These are phyloP conservation scores for Aspergillus puulaauensis DNA, from an alignment of 2,329 filamentous ascomycete species.

Conservation along the genomic window DNA sequence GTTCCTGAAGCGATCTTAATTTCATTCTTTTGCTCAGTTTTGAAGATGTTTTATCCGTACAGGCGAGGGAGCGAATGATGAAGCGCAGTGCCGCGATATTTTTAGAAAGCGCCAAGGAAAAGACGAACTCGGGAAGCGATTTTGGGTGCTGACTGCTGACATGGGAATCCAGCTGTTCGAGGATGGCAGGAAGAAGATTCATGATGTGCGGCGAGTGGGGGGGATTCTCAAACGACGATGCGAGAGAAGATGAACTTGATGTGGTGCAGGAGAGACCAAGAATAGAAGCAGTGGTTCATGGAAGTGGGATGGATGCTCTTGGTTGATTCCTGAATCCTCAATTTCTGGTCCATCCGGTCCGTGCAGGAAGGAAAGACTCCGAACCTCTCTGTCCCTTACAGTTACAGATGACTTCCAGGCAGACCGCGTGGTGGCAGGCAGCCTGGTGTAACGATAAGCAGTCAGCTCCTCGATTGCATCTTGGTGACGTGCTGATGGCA, in stretches of 20 bases:
- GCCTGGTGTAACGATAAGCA: background rate
- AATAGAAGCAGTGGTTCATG: background rate
- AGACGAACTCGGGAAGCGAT: too few species aligned
- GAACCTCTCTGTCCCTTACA: background rate
- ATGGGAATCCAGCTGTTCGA: background rate
- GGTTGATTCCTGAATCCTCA: too few species aligned
- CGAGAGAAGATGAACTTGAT: background rate
- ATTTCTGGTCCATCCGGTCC: too few species aligned
- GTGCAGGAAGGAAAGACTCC: too few species aligned
- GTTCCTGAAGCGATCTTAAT: slow-evolving; percentile 1
- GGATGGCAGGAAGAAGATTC: background rate
- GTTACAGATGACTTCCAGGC: background rate
- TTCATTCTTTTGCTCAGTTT: background rate
- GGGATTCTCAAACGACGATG: background rate
- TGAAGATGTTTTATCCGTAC: too few species aligned
- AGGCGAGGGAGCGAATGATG: background rate
- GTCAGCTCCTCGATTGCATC: background rate
- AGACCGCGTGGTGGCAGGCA: slow-evolving; percentile 2
- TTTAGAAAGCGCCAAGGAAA: background rate
- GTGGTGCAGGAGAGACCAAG: background rate
- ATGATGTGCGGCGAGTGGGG: background rate
- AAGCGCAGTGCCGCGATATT: background rate
- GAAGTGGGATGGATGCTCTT: background rate
- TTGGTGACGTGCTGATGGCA: background rate
- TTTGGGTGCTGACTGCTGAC: slow-evolving; percentile 12